Base-by-base conservation (phyloP, 2,329 filamentous ascomycete species). In the Claviceps monticola region DNA sequence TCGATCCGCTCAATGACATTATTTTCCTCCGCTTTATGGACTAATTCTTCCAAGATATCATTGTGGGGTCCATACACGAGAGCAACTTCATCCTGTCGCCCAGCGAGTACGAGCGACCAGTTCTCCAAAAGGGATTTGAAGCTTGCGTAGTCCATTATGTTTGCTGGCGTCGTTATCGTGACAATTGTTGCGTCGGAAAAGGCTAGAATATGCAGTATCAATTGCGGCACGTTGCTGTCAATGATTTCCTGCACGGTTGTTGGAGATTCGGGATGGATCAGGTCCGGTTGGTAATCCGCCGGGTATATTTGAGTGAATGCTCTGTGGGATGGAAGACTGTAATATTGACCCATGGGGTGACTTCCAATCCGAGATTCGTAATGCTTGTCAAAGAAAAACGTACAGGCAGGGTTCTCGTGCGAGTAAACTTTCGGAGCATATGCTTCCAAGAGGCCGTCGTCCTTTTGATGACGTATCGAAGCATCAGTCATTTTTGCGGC, bases 221-320 rank as follows among this genome's bases (percentile, higher is more conserved):
- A 41, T 34, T 50, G 53, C 4, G 53, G 51, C 14, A 48, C 45
- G 3, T 50, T 50, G 21, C 53, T 43, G 19, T 52, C 48, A 21
- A 54, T 50, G 26, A 54, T 39, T 38, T 54, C 50, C 36, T 54
- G 45, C 4, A 54, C 48, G 4, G 46, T 52, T 19, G 19, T 39
- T 17, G 53, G 50, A 16, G 43, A 34, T 1, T 44, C 26, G n/a
- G 53, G 50, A 9, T 47, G 53, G 8, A 42, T 16, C 13, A 52
- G n/a, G 34, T 43, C 37, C 11, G 11, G 26, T 14, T 21, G 50
- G 16, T 16, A 44, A 6, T 47, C 43, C 14, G 53, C 13, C 6
- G 53, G 47, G 34, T 50, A 43, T 5, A 14, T 48, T 21, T 52
- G 53, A 17, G 53, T 54, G n/a, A 54, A 54, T 9, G 53, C 53